A percentile compares a stretch with the other conserved stretches of the same genome.
These are phyloP conservation scores for Diaporthe ilicicola DNA, from an alignment of 2,329 filamentous ascomycete genomes.

Conservation along the genomic window DNA sequence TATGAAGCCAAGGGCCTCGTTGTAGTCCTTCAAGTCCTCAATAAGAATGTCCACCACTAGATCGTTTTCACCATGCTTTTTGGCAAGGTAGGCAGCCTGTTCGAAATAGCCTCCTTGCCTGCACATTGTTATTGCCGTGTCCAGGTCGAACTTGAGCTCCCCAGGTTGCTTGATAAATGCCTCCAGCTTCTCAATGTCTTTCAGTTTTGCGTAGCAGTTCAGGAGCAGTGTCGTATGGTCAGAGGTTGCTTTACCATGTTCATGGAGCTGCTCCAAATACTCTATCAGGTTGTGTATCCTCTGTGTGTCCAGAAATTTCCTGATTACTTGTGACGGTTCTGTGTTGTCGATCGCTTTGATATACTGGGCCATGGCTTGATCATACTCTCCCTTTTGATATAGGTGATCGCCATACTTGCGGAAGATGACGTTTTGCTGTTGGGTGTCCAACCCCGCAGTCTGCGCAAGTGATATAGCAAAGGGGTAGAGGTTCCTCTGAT, in stretches of 20 bases:
- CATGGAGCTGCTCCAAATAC: constrained; percentile 95
- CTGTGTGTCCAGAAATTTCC: constrained; percentile 97
- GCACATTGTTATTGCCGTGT: constrained; percentile 97
- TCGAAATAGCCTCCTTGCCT: constrained; percentile 96
- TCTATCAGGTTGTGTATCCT: constrained; percentile 97
- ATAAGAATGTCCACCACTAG: constrained; percentile 95
- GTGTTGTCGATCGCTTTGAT: constrained; percentile 95
- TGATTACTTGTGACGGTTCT: constrained; percentile 94
- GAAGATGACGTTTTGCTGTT: constrained; percentile 91
- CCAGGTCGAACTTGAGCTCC: constrained; percentile 94
- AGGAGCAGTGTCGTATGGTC: constrained; percentile 94
- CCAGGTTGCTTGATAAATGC: constrained; percentile 96
- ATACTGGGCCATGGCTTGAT: constrained; percentile 99
- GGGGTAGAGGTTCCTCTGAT: constrained; percentile 91
- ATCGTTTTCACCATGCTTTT: constrained; percentile 92
- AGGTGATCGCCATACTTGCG: constrained; percentile 93
- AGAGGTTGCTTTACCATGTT: constrained; percentile 89
- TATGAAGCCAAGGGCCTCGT: constrained; percentile 89
- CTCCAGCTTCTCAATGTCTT: constrained; percentile 95
- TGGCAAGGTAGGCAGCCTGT: constrained; percentile 93
- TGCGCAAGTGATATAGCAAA: constrained; percentile 92
- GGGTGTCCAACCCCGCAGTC: constrained; percentile 80
- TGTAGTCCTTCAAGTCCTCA: constrained; percentile 91
- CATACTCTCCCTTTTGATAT: constrained; percentile 94
- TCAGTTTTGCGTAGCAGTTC: constrained; percentile 98